These are phyloP conservation scores for Clavulina sp. DNA, from an alignment of 768 basidiomycete genomes.

Conservation along the genomic window DNA sequence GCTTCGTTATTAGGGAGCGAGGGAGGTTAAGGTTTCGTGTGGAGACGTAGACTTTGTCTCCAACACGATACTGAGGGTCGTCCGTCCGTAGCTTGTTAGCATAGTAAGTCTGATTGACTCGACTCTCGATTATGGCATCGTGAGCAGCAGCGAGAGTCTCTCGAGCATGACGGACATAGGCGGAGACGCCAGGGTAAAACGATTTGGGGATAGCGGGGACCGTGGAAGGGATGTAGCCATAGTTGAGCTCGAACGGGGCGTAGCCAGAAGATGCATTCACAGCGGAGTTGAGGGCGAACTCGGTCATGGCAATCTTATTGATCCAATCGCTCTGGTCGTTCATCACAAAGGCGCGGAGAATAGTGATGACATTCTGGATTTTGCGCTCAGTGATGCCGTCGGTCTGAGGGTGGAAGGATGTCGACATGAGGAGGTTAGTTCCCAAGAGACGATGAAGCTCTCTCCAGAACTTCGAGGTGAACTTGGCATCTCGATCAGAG, in stretches of 20 bases:
- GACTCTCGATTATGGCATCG: slow-evolving; percentile 12
- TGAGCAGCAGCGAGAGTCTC: slow-evolving; percentile 8
- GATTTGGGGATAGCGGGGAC: background rate
- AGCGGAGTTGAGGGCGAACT: slow-evolving; percentile 13
- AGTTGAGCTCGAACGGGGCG: slow-evolving; percentile 9
- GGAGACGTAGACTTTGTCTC: slow-evolving; percentile 9
- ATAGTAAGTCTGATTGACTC: slow-evolving; percentile 8
- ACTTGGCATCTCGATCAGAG: slow-evolving; percentile 16
- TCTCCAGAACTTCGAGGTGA: slow-evolving; percentile 20
- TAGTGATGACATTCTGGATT: slow-evolving; percentile 4
- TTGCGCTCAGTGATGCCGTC: slow-evolving; percentile 7
- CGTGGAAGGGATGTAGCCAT: background rate
- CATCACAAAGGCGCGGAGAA: slow-evolving; percentile 4
- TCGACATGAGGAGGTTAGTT: slow-evolving; percentile 19
- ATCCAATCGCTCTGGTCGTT: slow-evolving; percentile 14
- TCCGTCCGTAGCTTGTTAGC: slow-evolving; percentile 3
- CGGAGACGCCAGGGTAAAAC: slow-evolving; percentile 1
- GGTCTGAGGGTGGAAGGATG: slow-evolving; percentile 13
- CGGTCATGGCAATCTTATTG: slow-evolving; percentile 2
- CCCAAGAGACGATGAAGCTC: slow-evolving; percentile 14
- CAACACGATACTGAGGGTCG: background rate
- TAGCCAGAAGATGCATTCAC: slow-evolving; percentile 4
- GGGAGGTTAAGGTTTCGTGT: slow-evolving; percentile 10
- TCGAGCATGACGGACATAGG: slow-evolving; percentile 5
- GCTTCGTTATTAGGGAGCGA: slow-evolving; percentile 8